phyloP scores from a whole-genome alignment of 495 filamentous ascomycete species.

The Talaromyces proteolyticus region DNA sequence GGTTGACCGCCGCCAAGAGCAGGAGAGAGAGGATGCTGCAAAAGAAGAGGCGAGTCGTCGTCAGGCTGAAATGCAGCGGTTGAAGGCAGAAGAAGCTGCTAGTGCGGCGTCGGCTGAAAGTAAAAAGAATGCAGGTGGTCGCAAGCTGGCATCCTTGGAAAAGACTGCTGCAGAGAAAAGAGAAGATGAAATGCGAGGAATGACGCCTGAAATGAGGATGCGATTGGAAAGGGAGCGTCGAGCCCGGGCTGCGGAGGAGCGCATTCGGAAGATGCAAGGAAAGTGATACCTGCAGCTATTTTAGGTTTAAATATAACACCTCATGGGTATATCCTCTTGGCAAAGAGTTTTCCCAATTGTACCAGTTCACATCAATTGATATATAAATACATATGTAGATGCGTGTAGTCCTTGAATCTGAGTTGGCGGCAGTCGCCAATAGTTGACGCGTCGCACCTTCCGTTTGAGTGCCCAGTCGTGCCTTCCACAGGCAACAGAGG shows the following conservation, averaged over 20 bases:
- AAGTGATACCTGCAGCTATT: slow-evolving; percentile 8
- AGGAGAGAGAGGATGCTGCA: slow-evolving; percentile 52
- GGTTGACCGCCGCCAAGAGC: slow-evolving; percentile 54
- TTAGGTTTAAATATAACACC: too few species aligned
- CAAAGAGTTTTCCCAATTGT: too few species aligned
- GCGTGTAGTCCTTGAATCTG: neutral
- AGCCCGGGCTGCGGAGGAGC: slow-evolving; percentile 82
- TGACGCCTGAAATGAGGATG: slow-evolving; percentile 80
- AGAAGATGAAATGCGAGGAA: slow-evolving; percentile 74
- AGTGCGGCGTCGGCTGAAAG: slow-evolving; percentile 22
- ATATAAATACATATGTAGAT: too few species aligned
- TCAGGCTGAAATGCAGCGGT: slow-evolving; percentile 56
- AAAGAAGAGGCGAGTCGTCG: slow-evolving; percentile 52
- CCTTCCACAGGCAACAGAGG: neutral
- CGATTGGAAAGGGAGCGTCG: slow-evolving; percentile 74
- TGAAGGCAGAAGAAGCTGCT: slow-evolving; percentile 61
- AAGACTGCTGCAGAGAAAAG: slow-evolving; percentile 70
- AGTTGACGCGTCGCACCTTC: neutral
- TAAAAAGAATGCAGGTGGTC: slow-evolving; percentile 37
- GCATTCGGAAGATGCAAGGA: slow-evolving; percentile 59
- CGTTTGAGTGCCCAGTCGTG: neutral
- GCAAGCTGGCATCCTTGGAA: slow-evolving; percentile 44
- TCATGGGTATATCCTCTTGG: too few species aligned
- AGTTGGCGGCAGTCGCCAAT: neutral
- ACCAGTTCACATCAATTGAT: too few species aligned